A percentile compares a stretch with the other conserved stretches of the same genome.
Conservation (phyloP, 257 asterid species). For the Sherardia arvensis region DNA sequence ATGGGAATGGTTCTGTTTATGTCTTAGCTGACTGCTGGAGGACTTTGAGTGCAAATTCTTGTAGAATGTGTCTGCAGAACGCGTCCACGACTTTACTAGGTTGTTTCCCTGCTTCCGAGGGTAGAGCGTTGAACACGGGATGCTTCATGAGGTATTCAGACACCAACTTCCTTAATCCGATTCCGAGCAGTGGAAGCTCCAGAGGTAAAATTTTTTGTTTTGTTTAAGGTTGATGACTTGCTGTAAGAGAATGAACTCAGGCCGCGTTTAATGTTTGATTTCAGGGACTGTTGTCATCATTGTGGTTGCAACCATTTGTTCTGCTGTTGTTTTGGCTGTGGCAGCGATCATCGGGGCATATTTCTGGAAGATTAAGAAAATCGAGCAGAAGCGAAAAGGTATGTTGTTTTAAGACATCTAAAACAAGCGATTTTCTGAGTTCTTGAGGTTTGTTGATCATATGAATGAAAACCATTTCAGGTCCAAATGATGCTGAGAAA, state of each 20-base stretch:
- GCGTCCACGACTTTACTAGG: slow-evolving; percentile 30
- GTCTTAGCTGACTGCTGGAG: slow-evolving; percentile 39
- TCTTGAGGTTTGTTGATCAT: not conserved
- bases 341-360: slow-evolving; percentile 40
- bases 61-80: slow-evolving; percentile 31
- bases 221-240: not conserved
- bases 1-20: slow-evolving; percentile 26
- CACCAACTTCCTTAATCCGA: slow-evolving; percentile 31
- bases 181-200: slow-evolving; percentile 35
- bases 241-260: not conserved
- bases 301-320: slow-evolving; percentile 39
- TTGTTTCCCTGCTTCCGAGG: slow-evolving; percentile 41
- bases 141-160: slow-evolving; percentile 47
- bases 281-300: slow-evolving; percentile 47
- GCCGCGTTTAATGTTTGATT: not conserved
- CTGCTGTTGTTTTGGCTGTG: slow-evolving; percentile 37
- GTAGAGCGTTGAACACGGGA: slow-evolving; percentile 33
- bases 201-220: slow-evolving; percentile 34
- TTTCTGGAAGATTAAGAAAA: slow-evolving; percentile 43
- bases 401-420: not conserved
- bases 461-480: slow-evolving; percentile 14
- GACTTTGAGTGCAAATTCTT: slow-evolving; percentile 23
- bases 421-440: not conserved
- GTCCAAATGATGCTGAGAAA: slow-evolving; percentile 51
- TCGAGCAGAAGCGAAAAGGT: slow-evolving; percentile 78